phyloP scores from a whole-genome alignment of 164 flowering plant genomes.

The Sextonia rubra region DNA sequence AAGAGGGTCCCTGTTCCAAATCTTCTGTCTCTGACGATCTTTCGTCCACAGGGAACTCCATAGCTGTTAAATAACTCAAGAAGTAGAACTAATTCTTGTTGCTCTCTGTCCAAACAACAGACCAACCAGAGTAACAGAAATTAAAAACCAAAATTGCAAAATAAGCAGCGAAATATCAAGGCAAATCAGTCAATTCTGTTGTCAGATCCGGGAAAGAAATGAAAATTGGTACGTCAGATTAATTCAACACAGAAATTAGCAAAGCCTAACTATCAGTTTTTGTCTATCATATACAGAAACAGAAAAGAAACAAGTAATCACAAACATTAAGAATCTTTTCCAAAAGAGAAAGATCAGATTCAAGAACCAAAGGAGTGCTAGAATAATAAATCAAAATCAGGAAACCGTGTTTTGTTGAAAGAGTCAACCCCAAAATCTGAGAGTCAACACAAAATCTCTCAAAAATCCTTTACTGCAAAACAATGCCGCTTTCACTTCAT shows the following conservation, averaged over 20 bases:
- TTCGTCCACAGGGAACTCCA: slow-evolving; percentile 34
- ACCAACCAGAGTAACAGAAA: no score
- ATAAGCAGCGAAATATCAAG: no score
- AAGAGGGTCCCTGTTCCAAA: slow-evolving; percentile 25
- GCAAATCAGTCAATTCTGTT: neutral
- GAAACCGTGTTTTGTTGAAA: neutral
- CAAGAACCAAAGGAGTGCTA: neutral
- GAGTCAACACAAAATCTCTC: no score
- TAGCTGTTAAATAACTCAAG: slow-evolving; percentile 3
- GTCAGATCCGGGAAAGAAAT: neutral
- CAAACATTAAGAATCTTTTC: neutral
- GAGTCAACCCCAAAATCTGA: neutral
- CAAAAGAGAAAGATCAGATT: neutral
- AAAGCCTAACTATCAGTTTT: neutral
- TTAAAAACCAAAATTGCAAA: neutral
- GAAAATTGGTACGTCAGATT: neutral
- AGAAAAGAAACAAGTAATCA: neutral
- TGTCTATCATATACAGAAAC: neutral
- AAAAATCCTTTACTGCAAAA: neutral
- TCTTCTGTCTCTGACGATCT: slow-evolving; percentile 30
- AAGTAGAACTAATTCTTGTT: neutral
- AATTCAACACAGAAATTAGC: neutral
- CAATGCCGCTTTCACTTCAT: neutral
- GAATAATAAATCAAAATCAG: neutral
- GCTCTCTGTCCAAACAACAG: neutral